Percentiles rank a stretch among this genome's conserved stretches.
These are phyloP conservation scores for Amylostereum areolatum DNA, from an alignment of 1,284 basidiomycete species.

Conservation along the genomic window DNA sequence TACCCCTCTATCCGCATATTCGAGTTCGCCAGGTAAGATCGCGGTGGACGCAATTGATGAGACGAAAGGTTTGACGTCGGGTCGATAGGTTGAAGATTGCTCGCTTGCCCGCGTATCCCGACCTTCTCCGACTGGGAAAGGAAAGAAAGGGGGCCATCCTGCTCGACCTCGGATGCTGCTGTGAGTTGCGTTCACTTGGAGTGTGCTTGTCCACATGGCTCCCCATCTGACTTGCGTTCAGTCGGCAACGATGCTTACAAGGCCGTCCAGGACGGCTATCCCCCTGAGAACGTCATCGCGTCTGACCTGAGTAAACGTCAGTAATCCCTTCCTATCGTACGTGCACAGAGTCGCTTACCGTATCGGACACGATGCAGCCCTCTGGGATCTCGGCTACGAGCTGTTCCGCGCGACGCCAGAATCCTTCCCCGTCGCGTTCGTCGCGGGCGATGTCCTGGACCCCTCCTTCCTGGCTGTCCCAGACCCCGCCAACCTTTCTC, in stretches of 20 bases:
- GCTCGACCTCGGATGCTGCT: conserved; percentile 36
- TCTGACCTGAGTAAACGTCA: conserved; percentile 13
- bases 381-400: conserved; percentile 22
- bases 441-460: conserved; percentile 38
- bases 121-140: conserved; percentile 28
- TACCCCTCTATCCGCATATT: conserved; percentile 30
- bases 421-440: conserved; percentile 35
- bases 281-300: conserved; percentile 23
- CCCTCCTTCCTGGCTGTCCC: conserved; percentile 21
- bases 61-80: neutral
- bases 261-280: conserved; percentile 28
- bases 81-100: conserved; percentile 33
- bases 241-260: conserved; percentile 36
- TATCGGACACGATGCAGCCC: conserved; percentile 12
- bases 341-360: neutral
- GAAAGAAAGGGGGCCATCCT: conserved; percentile 33
- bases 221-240: conserved; percentile 7
- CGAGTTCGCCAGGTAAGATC: conserved; percentile 27
- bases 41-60: too few species aligned
- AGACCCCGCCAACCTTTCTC: conserved; percentile 16
- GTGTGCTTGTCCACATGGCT: neutral
- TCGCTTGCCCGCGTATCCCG: conserved; percentile 30
- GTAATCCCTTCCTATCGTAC: conserved; percentile 5
- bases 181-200: conserved; percentile 22
- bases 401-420: conserved; percentile 22